Percentiles rank a stretch among this genome's conserved stretches.
phyloP scores from a whole-genome alignment of 2,329 filamentous ascomycete species.

The Exophiala bonariae region DNA sequence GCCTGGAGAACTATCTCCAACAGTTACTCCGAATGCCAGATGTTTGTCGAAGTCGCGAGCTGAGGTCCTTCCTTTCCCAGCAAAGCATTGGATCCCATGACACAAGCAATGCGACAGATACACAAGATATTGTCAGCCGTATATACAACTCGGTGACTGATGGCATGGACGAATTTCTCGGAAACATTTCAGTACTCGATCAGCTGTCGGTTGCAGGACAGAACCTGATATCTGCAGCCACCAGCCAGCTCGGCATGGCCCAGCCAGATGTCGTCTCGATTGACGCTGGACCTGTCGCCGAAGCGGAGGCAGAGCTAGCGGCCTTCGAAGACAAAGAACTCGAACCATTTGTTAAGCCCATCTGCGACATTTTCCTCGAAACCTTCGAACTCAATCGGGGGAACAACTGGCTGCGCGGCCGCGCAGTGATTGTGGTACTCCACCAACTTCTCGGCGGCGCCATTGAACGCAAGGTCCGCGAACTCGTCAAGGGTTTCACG shows the following conservation, averaged over 20 bases:
- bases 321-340: constrained; percentile 88
- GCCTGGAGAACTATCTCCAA: constrained; percentile 80
- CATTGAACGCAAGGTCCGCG: constrained; percentile 91
- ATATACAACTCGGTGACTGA: constrained; percentile 97
- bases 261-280: constrained; percentile 28
- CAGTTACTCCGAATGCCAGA: constrained; percentile 84
- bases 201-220: constrained; percentile 91
- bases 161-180: constrained; percentile 96
- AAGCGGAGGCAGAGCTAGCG: constrained; percentile 90
- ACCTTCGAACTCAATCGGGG: constrained; percentile 91
- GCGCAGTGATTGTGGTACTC: constrained; percentile 92
- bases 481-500: constrained; percentile 71
- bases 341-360: constrained; percentile 96
- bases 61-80: constrained; percentile 88
- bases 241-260: constrained; percentile 47
- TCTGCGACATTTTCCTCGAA: constrained; percentile 96
- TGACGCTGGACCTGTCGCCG: constrained; percentile 59
- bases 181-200: constrained; percentile 92
- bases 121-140: constrained; percentile 80
- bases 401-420: constrained; percentile 94
- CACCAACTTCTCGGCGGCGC: constrained; percentile 95
- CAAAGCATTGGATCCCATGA: constrained; percentile 73
- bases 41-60: constrained; percentile 88
- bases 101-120: constrained; percentile 65
- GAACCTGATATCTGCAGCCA: constrained; percentile 64